Conservation (phyloP, 306 rosid species). For the Hippophae gyantsensis region DNA sequence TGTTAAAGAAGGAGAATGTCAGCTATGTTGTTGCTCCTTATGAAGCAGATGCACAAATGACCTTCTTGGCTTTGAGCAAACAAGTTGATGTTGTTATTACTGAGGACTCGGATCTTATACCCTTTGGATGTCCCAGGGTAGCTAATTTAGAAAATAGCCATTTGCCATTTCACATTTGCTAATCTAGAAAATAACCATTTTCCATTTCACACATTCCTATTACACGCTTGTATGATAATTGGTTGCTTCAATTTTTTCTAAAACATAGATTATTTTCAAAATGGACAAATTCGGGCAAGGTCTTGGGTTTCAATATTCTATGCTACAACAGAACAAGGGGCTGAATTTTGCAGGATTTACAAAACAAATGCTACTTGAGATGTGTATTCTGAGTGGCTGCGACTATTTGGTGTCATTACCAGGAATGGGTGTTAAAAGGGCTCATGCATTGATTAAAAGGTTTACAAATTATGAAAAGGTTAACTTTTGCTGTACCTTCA, state of each 20-base stretch:
- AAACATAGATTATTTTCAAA: slow-evolving; percentile 75
- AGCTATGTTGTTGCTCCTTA: slow-evolving; percentile 85
- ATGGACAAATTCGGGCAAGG: slow-evolving; percentile 97
- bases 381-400: slow-evolving; percentile 96
- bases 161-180: not conserved
- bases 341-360: slow-evolving; percentile 72
- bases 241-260: slow-evolving; percentile 13
- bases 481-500: slow-evolving; percentile 14
- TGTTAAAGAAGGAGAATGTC: slow-evolving; percentile 69
- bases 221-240: slow-evolving; percentile 4
- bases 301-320: slow-evolving; percentile 60
- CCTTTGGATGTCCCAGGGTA: slow-evolving; percentile 91
- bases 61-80: slow-evolving; percentile 70
- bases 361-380: slow-evolving; percentile 83
- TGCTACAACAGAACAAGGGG: slow-evolving; percentile 70
- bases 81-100: slow-evolving; percentile 87
- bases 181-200: not conserved
- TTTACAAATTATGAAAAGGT: slow-evolving; percentile 78
- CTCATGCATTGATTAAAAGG: slow-evolving; percentile 65
- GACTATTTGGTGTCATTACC: slow-evolving; percentile 87
- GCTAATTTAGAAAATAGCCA: slow-evolving; percentile 24
- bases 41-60: slow-evolving; percentile 96
- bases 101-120: slow-evolving; percentile 92
- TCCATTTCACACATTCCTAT: slow-evolving; percentile 1
- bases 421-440: slow-evolving; percentile 97